Base-by-base conservation (phyloP, 345 rosid genomes). In the Hirschfeldia incana region DNA sequence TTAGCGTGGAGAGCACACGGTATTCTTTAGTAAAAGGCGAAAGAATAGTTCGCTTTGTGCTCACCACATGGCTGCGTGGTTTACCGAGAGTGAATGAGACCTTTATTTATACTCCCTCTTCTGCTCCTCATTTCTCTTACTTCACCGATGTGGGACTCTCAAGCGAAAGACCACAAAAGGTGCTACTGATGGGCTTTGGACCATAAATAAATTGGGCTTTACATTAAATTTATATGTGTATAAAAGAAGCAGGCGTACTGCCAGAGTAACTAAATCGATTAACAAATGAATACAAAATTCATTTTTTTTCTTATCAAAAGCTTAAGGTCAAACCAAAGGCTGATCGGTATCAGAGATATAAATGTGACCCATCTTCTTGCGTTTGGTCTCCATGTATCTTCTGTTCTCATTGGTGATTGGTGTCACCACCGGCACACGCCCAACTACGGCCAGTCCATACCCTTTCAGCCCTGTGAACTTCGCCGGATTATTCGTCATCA, bases 401-500 rank as follows among this genome's bases (percentile, higher is more conserved):
- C 81, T 87, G 82, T 94, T 94, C 73, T 94, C 98, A 74, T 81
- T 90, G 1, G 98, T 94, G 55, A 90, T 84, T 37, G 92, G 83
- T 30, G 98, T 94, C 86, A 92, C 82, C 33, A 92, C 85, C 3
- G 98, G 94, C 59, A 92, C 93, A 73, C 97, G 76, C 8, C 93
- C 93, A 3, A 90, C 80, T n/a, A 89, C 96, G 2, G 98, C 94
- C 64, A 91, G 82, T 29, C 97, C 97, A 5, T 90, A 90, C 34
- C 97, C 97, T 73, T 87, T 93, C 83, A 91, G 82, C 2, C 98
- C 97, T 0, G 84, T 83, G 87, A 92, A 94, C 86, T 94, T 94
- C 17, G 98, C 92, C 0, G 98, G 97, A 49, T 94, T 94, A 85
- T 92, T 94, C 0, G 98, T 94, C 96, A 94, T 92, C 73, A 92